A percentile compares a stretch with the other conserved stretches of the same genome.
These are phyloP conservation scores for Backusella tuberculispora DNA, from an alignment of 192 early-diverging fungal genomes.

Conservation along the genomic window DNA sequence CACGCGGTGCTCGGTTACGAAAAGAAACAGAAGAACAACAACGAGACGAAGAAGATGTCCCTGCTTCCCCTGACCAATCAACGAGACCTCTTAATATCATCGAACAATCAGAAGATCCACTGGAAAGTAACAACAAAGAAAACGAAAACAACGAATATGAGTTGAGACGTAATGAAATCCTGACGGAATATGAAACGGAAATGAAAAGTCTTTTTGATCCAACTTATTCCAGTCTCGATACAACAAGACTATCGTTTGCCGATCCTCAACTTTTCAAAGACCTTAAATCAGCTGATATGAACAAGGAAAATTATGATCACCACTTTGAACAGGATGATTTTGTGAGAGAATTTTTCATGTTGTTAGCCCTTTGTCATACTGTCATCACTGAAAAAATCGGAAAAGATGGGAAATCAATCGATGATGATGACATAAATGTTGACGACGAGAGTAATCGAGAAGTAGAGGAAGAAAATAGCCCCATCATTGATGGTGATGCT, in stretches of 20 bases:
- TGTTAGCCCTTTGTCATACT: conserved; percentile 93
- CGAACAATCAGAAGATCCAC: conserved; percentile 33
- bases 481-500: neutral
- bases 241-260: conserved; percentile 76
- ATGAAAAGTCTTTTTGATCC: conserved; percentile 72
- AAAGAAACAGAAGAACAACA: conserved; percentile 59
- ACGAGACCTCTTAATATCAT: neutral
- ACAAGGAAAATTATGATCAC: conserved; percentile 21
- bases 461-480: neutral
- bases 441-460: conserved; percentile 19
- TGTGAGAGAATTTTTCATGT: conserved; percentile 84
- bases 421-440: conserved; percentile 31
- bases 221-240: conserved; percentile 63
- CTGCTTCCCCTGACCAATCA: conserved; percentile 44
- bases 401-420: conserved; percentile 52
- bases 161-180: conserved; percentile 46
- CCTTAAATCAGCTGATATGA: conserved; percentile 42
- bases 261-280: conserved; percentile 80
- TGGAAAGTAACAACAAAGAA: conserved; percentile 35
- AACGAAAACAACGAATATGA: conserved; percentile 23
- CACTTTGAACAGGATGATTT: conserved; percentile 1
- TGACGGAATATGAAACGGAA: conserved; percentile 56
- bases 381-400: conserved; percentile 79
- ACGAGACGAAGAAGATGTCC: conserved; percentile 46
- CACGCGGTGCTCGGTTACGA: conserved; percentile 47